These are phyloP conservation scores for Sporisorium iseilematis-ciliati DNA, from an alignment of 1,284 basidiomycete genomes.

Conservation along the genomic window DNA sequence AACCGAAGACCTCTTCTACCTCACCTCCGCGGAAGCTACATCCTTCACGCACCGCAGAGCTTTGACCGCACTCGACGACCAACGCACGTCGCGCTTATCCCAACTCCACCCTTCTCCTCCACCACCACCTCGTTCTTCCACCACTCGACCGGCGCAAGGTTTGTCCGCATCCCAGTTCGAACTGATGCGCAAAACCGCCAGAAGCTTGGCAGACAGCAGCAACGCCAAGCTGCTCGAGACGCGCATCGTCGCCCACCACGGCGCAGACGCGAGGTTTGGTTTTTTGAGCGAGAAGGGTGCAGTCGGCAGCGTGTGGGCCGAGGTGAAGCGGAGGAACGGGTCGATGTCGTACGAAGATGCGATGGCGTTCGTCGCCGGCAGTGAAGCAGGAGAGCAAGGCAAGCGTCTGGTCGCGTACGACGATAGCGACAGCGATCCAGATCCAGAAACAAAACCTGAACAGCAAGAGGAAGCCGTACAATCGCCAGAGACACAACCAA, in stretches of 20 bases:
- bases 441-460: not conserved
- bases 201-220: constrained; percentile 77
- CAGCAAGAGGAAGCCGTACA: too few species aligned
- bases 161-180: constrained; percentile 72
- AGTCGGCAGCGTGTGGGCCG: too few species aligned
- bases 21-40: constrained; percentile 23
- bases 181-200: constrained; percentile 82
- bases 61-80: constrained; percentile 8
- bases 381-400: not conserved
- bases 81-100: constrained; percentile 6
- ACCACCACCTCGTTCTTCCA: not conserved
- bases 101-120: not conserved
- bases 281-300: constrained; percentile 76
- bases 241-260: constrained; percentile 87
- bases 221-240: constrained; percentile 84
- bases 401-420: constrained; percentile 22
- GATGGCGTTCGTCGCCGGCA: not conserved
- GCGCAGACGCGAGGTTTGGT: constrained; percentile 77
- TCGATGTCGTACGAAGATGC: constrained; percentile 14
- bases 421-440: constrained; percentile 13
- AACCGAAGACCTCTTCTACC: constrained; percentile 38
- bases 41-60: constrained; percentile 13
- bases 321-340: not conserved
- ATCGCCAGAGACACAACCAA: not conserved
- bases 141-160: not conserved